Percentiles rank a stretch among this genome's conserved stretches.
Conservation (phyloP, 192 early-diverging fungal genomes). For the Kappamyces sp. region DNA sequence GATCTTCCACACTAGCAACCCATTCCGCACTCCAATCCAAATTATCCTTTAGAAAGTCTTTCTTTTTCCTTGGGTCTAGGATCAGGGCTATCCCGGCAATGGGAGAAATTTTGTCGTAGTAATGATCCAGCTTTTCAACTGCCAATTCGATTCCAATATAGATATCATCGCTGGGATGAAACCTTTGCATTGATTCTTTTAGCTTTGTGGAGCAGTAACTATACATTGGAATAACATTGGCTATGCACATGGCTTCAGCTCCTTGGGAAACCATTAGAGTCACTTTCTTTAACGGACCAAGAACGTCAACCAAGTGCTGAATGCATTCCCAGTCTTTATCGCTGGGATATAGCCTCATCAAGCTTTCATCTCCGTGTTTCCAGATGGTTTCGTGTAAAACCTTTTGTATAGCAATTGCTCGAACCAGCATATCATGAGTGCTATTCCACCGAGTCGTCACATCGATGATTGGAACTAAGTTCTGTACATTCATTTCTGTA, state of each 20-base stretch:
- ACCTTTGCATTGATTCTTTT: background rate
- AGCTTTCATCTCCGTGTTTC: background rate
- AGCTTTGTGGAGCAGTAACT: background rate
- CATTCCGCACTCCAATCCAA: conserved; percentile 3
- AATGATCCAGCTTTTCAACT: conserved; percentile 9
- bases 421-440: conserved; percentile 8
- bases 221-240: background rate
- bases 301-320: background rate
- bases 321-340: conserved; percentile 11
- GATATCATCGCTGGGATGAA: conserved; percentile 11
- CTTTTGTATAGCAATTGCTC: background rate
- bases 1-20: background rate
- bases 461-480: conserved; percentile 7
- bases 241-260: background rate
- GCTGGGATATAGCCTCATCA: background rate
- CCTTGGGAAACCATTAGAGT: background rate
- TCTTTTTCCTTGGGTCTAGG: background rate
- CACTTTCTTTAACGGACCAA: conserved; percentile 1
- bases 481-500: background rate
- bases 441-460: conserved; percentile 11
- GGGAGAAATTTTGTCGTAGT: conserved; percentile 12
- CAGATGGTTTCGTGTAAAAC: conserved; percentile 4
- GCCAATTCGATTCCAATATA: conserved; percentile 9
- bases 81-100: conserved; percentile 13
- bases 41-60: background rate